Conservation (phyloP, 2,329 filamentous ascomycete species). For the Blastomyces parvus region DNA sequence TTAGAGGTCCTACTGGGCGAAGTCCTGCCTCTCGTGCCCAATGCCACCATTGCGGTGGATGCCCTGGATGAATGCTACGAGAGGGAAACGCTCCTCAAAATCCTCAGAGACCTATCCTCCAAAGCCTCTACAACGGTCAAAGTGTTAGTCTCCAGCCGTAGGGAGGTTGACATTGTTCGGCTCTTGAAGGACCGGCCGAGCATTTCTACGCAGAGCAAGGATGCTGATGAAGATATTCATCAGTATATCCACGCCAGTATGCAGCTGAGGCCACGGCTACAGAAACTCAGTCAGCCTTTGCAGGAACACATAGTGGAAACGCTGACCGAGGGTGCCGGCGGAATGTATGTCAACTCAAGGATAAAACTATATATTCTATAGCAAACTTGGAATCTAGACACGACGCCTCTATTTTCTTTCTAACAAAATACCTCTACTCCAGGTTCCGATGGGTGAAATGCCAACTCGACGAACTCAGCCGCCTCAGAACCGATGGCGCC, state of each 20-base stretch:
- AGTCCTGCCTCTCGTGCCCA: background rate
- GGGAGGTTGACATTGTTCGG: constrained; percentile 7
- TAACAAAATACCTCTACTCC: background rate
- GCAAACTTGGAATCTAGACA: background rate
- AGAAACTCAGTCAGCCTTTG: background rate
- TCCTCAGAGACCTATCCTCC: background rate
- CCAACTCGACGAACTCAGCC: constrained; percentile 8
- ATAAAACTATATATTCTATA: background rate
- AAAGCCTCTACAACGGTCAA: background rate
- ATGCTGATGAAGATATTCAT: constrained; percentile 5
- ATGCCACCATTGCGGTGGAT: constrained; percentile 2
- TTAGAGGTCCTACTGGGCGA: background rate
- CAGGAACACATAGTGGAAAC: constrained; percentile 7
- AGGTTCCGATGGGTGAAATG: constrained; percentile 11
- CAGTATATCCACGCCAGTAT: constrained; percentile 2
- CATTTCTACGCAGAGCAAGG: constrained; percentile 6
- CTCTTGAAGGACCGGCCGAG: constrained; percentile 2
- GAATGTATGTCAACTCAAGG: constrained; percentile 4
- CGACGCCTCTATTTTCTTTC: background rate
- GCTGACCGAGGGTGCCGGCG: constrained; percentile 5
- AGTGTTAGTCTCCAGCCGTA: constrained; percentile 3
- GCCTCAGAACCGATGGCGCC: constrained; percentile 5
- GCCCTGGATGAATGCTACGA: constrained; percentile 7
- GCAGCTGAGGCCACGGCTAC: background rate
- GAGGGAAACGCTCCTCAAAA: background rate